Evolutionary conservation across 257 asterid genomes (phyloP), one percentile per base, ranked within the genome.

Genomic region (Solanum chilense): DNA sequence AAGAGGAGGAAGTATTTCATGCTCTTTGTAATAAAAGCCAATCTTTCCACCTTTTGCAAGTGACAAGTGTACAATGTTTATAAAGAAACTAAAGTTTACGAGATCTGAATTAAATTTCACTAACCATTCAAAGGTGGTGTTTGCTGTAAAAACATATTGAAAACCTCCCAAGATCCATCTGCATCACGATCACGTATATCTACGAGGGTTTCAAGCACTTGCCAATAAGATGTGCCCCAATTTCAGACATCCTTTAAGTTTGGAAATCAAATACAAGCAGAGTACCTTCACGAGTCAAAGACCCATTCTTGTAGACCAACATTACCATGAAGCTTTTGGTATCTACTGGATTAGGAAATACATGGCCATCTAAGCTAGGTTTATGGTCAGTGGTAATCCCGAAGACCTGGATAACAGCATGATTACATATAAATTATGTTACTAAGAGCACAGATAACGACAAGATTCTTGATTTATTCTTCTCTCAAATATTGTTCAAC

Each of bases 261-360:
- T 25, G n/a, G 21, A 18, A 47, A 47, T 80, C 29, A 47, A 69
- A 80, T 45, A 87, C 58, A 80, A 29, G 41, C 49, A 56, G n/a
- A 20, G 82, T 91, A 95, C 99, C 98, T 97, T 95, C 98, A 89
- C 98, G 98, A 75, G 98, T 93, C 89, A 95, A 91, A 90, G 99
- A 97, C 31, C 99, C 98, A 85, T 95, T 97, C 93, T 97, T 97
- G 71, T 97, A 95, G 89, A 92, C 90, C 87, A 97, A 87, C 99
- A 97, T 97, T 45, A 94, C 98, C 99, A 97, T 97, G 89, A 92
- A 97, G 89, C 98, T 93, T 86, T 89, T 74, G 23, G 89, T 83
- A 87, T 97, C 98, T 68, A 97, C 99, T 31, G 99, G 99, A 90
- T 95, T 94, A 29, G 99, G 99, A 87, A 95, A 97, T 84, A 94